Evolutionary conservation across 2,329 filamentous ascomycete species (phyloP).

Genomic region (Nemania sp.): DNA sequence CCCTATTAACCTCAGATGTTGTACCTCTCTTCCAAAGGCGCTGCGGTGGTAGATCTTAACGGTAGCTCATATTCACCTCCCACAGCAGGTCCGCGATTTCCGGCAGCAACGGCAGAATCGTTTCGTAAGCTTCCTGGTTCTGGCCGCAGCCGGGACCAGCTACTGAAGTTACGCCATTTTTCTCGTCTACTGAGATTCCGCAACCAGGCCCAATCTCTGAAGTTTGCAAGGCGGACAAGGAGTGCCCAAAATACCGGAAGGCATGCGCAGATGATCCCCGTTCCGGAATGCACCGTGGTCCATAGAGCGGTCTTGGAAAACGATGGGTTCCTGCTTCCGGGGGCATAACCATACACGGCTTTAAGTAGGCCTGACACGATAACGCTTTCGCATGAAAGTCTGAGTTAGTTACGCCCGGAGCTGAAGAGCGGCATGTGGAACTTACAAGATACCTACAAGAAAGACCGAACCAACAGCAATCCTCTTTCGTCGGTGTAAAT

Average conservation of each 20-base stretch:
- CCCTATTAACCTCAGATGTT: neutral
- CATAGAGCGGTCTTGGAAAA: conserved; percentile 35
- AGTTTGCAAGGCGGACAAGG: conserved; percentile 2
- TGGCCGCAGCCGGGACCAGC: neutral
- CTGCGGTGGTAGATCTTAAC: neutral
- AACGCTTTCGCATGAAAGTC: conserved; percentile 15
- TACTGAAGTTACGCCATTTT: neutral
- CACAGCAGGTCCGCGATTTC: neutral
- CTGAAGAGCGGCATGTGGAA: neutral
- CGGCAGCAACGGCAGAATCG: neutral
- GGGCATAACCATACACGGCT: conserved; percentile 34
- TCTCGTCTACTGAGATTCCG: neutral
- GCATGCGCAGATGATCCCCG: conserved; percentile 45
- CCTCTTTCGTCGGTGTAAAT: conserved; percentile 33
- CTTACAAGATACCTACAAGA: conserved; percentile 38
- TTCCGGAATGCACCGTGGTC: conserved; percentile 44
- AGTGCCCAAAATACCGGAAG: conserved; percentile 42
- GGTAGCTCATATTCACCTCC: neutral
- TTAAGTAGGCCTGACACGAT: conserved; percentile 37
- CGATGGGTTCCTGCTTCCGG: conserved; percentile 29
- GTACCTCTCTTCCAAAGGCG: neutral
- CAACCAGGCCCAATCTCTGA: neutral
- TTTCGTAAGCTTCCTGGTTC: neutral
- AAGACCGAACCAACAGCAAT: conserved; percentile 43
- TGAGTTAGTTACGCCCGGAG: neutral